These are phyloP conservation scores for Aspergillus ustus DNA, from an alignment of 2,329 filamentous ascomycete species.

Conservation along the genomic window DNA sequence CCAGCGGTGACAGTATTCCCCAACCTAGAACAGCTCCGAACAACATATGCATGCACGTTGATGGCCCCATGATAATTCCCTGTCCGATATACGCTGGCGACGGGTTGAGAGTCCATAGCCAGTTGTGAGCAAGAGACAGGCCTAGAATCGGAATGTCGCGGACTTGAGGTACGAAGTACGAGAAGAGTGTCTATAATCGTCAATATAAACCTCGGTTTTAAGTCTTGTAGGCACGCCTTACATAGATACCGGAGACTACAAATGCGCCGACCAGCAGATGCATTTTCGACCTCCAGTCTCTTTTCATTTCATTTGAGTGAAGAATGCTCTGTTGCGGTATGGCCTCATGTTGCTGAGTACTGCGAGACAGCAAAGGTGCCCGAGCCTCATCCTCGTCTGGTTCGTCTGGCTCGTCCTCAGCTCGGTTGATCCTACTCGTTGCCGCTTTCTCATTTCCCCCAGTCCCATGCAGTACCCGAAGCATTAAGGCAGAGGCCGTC, in stretches of 20 bases:
- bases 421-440: slow-evolving; percentile 27
- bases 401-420: slow-evolving; percentile 18
- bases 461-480: slow-evolving; percentile 80
- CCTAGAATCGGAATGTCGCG: slow-evolving; percentile 90
- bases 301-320: slow-evolving; percentile 42
- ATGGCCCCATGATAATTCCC: slow-evolving; percentile 97
- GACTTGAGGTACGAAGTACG: slow-evolving; percentile 86
- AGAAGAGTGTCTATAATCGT: slow-evolving; percentile 71
- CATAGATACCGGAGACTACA: slow-evolving; percentile 60
- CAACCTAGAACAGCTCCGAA: slow-evolving; percentile 87
- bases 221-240: slow-evolving; percentile 33
- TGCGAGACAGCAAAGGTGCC: slow-evolving; percentile 38
- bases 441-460: slow-evolving; percentile 48
- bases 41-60: slow-evolving; percentile 94
- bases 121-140: slow-evolving; percentile 70
- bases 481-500: slow-evolving; percentile 92
- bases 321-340: slow-evolving; percentile 55
- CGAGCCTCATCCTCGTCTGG: slow-evolving; percentile 33
- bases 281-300: slow-evolving; percentile 67
- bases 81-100: slow-evolving; percentile 97
- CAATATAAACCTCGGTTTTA: slow-evolving; percentile 6
- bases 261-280: slow-evolving; percentile 64
- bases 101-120: slow-evolving; percentile 96
- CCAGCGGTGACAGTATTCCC: slow-evolving; percentile 86
- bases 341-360: slow-evolving; percentile 45